These are phyloP conservation scores for Imleria badia DNA, from an alignment of 768 basidiomycete genomes.

Conservation along the genomic window DNA sequence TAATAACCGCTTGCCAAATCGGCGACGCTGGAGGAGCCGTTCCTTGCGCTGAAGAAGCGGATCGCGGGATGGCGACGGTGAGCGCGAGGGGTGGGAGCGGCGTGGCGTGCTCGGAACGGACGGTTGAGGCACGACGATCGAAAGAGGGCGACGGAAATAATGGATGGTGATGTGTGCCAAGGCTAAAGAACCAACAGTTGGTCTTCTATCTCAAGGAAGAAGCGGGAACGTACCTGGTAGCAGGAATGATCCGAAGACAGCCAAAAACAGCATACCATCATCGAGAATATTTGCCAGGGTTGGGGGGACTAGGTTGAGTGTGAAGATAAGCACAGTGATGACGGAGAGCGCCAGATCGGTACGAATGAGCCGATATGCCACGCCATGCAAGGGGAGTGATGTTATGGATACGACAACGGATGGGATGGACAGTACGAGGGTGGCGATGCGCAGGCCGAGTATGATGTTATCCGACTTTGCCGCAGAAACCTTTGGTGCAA, in stretches of 20 bases:
- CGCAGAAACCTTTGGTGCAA: constrained; percentile 5
- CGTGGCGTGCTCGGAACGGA: constrained; percentile 22
- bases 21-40: constrained; percentile 70
- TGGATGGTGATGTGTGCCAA: constrained; percentile 79
- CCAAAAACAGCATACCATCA: constrained; percentile 48
- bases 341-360: constrained; percentile 49
- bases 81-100: constrained; percentile 14
- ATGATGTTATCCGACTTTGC: constrained; percentile 6
- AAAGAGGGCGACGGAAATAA: constrained; percentile 78
- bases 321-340: constrained; percentile 41
- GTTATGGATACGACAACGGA: constrained; percentile 57
- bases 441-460: constrained; percentile 45
- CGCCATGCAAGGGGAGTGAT: constrained; percentile 47
- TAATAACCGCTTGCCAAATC: constrained; percentile 67
- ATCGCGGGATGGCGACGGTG: constrained; percentile 43
- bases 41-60: constrained; percentile 87
- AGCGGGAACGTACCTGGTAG: constrained; percentile 48
- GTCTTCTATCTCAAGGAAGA: neutral
- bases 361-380: constrained; percentile 36
- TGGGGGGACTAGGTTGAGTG: constrained; percentile 47
- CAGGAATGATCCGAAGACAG: constrained; percentile 58
- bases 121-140: constrained; percentile 71
- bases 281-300: constrained; percentile 41
- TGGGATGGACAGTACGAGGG: constrained; percentile 60
- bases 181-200: constrained; percentile 37